These are phyloP conservation scores for Nothophaeocryptopus gaeumannii DNA, from an alignment of 2,329 filamentous ascomycete genomes.

Conservation along the genomic window DNA sequence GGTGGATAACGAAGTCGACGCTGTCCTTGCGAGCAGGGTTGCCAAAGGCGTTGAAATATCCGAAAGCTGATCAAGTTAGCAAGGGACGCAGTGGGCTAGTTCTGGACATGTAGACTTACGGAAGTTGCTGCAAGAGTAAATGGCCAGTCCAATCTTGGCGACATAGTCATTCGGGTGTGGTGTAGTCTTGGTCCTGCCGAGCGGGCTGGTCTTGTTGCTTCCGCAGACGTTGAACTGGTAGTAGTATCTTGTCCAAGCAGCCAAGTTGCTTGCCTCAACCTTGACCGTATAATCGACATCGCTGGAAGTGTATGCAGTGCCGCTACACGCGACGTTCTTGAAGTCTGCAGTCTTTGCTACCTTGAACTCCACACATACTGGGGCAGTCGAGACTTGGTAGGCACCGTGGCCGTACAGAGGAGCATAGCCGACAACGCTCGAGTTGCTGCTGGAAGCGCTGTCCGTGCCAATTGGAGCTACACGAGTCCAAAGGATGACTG, in stretches of 20 bases:
- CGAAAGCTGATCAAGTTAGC: conserved; percentile 20
- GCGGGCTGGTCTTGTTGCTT: conserved; percentile 58
- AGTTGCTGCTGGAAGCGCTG: conserved; percentile 38
- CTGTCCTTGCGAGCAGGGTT: conserved; percentile 43
- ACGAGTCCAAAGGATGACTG: conserved; percentile 43
- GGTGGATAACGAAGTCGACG: conserved; percentile 48
- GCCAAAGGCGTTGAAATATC: conserved; percentile 39
- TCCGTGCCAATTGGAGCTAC: conserved; percentile 40
- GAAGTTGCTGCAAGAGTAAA: conserved; percentile 71
- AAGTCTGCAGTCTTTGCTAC: conserved; percentile 53
- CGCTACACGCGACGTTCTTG: conserved; percentile 51
- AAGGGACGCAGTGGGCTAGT: no score
- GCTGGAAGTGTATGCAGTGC: conserved; percentile 65
- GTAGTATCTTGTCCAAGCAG: conserved; percentile 64
- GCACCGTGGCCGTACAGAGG: conserved; percentile 55
- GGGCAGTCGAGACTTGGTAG: conserved; percentile 56
- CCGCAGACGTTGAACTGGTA: conserved; percentile 69
- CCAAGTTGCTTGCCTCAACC: conserved; percentile 63
- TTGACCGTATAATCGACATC: conserved; percentile 76
- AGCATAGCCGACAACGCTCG: conserved; percentile 56
- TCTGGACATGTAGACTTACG: no score
- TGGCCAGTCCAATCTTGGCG: conserved; percentile 58
- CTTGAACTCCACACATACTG: conserved; percentile 66
- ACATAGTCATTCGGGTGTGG: conserved; percentile 57
- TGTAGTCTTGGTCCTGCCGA: conserved; percentile 69